Conservation (phyloP, 1,284 basidiomycete genomes). For the Entoloma clypeatum region DNA sequence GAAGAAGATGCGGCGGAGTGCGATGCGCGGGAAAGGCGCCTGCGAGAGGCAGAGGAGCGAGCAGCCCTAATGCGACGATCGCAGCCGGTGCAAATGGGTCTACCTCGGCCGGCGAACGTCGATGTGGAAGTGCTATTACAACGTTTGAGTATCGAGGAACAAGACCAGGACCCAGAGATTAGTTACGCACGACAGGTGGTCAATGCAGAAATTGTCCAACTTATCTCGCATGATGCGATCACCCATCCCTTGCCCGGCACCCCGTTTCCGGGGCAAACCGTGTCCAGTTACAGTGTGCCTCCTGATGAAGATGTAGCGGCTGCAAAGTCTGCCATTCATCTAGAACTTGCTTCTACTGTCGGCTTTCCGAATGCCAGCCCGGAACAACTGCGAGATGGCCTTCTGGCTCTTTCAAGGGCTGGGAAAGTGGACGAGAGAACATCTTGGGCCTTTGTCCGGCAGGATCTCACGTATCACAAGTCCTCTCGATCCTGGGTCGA, state of each 20-base stretch:
- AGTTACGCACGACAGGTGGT: slow-evolving; percentile 63
- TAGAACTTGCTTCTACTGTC: slow-evolving; percentile 75
- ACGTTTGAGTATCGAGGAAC: slow-evolving; percentile 51
- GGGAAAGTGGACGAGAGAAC: slow-evolving; percentile 53
- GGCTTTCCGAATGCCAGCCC: slow-evolving; percentile 85
- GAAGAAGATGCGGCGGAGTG: slow-evolving; percentile 93
- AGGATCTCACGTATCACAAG: slow-evolving; percentile 62
- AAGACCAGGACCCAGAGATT: slow-evolving; percentile 39
- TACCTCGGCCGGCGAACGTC: slow-evolving; percentile 87
- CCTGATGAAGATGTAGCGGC: slow-evolving; percentile 73
- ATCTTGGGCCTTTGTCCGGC: slow-evolving; percentile 69
- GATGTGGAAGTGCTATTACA: slow-evolving; percentile 65
- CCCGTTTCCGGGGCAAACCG: slow-evolving; percentile 69
- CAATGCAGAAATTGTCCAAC: slow-evolving; percentile 73
- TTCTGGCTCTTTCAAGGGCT: slow-evolving; percentile 57
- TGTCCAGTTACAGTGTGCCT: slow-evolving; percentile 73
- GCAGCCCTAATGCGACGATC: slow-evolving; percentile 80
- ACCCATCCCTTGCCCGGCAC: slow-evolving; percentile 89
- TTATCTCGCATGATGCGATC: slow-evolving; percentile 88
- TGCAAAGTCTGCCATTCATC: slow-evolving; percentile 74
- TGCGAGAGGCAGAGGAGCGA: slow-evolving; percentile 74
- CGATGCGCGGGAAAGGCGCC: slow-evolving; percentile 72
- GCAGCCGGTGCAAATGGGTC: slow-evolving; percentile 74
- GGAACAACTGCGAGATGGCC: slow-evolving; percentile 72
- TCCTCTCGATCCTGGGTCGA: slow-evolving; percentile 66